Conservation (phyloP, 371 early-diverging fungal species). For the Mortierella sp. region DNA sequence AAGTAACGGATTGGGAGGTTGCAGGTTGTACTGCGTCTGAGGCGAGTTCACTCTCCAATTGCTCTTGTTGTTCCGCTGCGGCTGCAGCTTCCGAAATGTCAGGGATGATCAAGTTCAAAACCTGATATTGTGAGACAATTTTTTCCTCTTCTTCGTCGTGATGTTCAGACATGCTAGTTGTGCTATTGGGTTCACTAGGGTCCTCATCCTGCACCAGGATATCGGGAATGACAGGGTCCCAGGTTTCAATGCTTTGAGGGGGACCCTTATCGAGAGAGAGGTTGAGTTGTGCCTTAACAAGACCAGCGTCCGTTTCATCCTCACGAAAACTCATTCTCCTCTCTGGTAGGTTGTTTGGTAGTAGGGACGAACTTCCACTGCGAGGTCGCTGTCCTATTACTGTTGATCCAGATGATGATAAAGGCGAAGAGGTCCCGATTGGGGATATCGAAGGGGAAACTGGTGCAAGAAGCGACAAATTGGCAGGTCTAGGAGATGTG, state of each 20-base stretch:
- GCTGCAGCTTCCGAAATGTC: conserved; percentile 51
- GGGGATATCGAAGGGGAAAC: conserved; percentile 30
- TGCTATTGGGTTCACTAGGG: background rate
- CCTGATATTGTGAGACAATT: conserved; percentile 43
- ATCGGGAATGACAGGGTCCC: conserved; percentile 56
- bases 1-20: conserved; percentile 13
- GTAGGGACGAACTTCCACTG: conserved; percentile 41
- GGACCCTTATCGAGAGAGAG: conserved; percentile 49
- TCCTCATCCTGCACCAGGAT: conserved; percentile 50
- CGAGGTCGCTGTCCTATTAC: conserved; percentile 26
- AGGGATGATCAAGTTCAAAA: conserved; percentile 52
- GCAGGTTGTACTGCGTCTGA: background rate
- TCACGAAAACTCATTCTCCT: conserved; percentile 2
- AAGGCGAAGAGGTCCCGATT: conserved; percentile 2
- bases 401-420: conserved; percentile 14
- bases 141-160: conserved; percentile 53
- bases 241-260: conserved; percentile 48
- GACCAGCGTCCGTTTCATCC: conserved; percentile 26
- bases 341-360: conserved; percentile 16
- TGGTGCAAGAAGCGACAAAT: conserved; percentile 32
- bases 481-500: conserved; percentile 51
- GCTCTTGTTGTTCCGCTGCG: conserved; percentile 44
- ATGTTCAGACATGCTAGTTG: background rate
- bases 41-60: conserved; percentile 7
- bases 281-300: conserved; percentile 37